Conservation (phyloP, 2,329 filamentous ascomycete species). For the Calonectria pteridis region DNA sequence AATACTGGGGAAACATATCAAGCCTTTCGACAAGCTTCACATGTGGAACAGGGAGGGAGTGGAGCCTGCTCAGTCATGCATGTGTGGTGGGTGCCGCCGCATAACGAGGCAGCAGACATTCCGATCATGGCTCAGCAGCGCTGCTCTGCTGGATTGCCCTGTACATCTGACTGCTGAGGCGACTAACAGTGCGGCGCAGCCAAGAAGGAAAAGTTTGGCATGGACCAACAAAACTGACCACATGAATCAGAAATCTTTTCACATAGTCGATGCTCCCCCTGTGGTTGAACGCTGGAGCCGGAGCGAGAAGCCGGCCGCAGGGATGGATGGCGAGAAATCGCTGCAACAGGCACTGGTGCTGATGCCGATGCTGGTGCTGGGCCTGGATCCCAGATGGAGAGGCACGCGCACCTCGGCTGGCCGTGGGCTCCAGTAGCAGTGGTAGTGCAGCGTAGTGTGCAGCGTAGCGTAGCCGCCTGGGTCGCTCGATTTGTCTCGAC, state of each 20-base stretch:
- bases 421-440: slow-evolving; percentile 10
- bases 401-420: slow-evolving; percentile 14
- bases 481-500: slow-evolving; percentile 25
- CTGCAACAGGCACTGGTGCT: not conserved
- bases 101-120: slow-evolving; percentile 9
- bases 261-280: not conserved
- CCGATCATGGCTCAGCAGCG: not conserved
- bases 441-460: slow-evolving; percentile 22
- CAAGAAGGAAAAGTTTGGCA: not conserved
- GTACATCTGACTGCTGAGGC: not conserved
- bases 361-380: not conserved
- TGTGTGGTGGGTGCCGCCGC: slow-evolving; percentile 13
- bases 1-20: slow-evolving; percentile 22
- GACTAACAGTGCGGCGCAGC: slow-evolving; percentile 4
- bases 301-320: not conserved
- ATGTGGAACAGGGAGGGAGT: slow-evolving; percentile 24
- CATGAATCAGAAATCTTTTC: not conserved
- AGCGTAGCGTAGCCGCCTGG: slow-evolving; percentile 24
- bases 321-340: not conserved
- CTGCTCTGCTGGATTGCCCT: not conserved
- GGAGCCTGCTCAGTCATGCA: slow-evolving; percentile 11
- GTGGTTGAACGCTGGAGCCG: slow-evolving; percentile 7
- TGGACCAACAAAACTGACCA: not conserved
- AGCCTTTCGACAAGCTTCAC: slow-evolving; percentile 25
- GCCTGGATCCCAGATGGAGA: slow-evolving; percentile 17